Evolutionary conservation across 495 filamentous ascomycete species (phyloP), one percentile per base, ranked within the genome.

Genomic region (Daldinia decipiens): DNA sequence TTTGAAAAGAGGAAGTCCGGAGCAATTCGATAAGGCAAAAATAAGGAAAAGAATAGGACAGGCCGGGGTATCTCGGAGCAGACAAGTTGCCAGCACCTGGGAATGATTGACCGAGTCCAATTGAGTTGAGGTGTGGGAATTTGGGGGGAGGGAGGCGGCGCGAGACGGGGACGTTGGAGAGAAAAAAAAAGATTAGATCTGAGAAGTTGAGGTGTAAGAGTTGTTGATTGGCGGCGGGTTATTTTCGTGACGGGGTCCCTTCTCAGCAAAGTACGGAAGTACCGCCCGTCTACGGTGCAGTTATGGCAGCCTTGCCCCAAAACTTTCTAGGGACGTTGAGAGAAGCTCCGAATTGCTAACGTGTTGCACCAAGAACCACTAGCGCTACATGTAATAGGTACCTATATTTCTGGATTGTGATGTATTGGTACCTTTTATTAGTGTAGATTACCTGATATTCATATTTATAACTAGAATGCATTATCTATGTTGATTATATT

Each of bases 11-110:
- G 31, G 31, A 72, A 45, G 66, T 40, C 63, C 63, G 72, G 65
- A 63, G 59, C 66, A 65, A 76, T 67, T 71, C 65, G 65, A 62
- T 64, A 68, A 58, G 51, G 51, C 27, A 32, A 57, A 54, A 64
- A 17, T 45, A 51, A 60, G 39, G 36, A 64, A 74, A 68, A 64
- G 61, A 72, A 73, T 12, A 29, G 65, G 45, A 77, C 56, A 60
- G 71, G 72, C 65, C 74, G 59, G 43, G 51, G 64, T 65, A 73
- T 62, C 67, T 39, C 75, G 60, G 64, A 72, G 58, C 58, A 66
- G 62, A 72, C 68, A 72, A 74, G 68, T 74, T 70, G 65, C 68
- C 64, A 73, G 66, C 63, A 80, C 75, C 79, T 76, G 74, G 54
- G 47, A 70, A 60, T 17, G 52, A 68, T 65, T 63, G 66, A 73